Evolutionary conservation across 495 filamentous ascomycete genomes (phyloP).

Genomic region (Acidomyces sp.): DNA sequence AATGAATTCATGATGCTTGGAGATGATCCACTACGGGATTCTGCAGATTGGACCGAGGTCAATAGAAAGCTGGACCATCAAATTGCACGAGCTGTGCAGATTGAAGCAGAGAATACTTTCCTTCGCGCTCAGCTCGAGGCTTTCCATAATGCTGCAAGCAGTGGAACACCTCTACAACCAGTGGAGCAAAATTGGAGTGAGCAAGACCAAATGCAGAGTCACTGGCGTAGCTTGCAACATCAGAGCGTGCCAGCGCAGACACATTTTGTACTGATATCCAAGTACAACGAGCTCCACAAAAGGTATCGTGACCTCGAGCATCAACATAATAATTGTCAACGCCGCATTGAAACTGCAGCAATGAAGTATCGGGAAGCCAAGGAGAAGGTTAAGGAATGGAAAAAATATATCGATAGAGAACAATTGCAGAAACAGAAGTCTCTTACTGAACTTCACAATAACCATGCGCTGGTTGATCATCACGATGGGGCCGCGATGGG

Average conservation of each 20-base stretch:
- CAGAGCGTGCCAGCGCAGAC: constrained; percentile 7
- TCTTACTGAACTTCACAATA: no score
- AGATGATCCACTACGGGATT: neutral
- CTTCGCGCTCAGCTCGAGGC: constrained; percentile 7
- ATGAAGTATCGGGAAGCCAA: constrained; percentile 23
- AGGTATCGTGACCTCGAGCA: constrained; percentile 7
- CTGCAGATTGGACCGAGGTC: neutral
- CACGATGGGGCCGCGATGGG: no score
- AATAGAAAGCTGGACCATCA: neutral
- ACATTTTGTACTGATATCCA: constrained; percentile 15
- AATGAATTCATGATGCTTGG: no score
- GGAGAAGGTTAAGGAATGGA: constrained; percentile 17
- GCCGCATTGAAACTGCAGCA: constrained; percentile 14
- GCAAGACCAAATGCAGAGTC: no score
- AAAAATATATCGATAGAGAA: constrained; percentile 13
- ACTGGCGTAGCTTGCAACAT: neutral
- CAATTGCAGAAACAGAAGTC: no score
- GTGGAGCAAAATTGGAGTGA: no score
- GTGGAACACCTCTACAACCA: neutral
- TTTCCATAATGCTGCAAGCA: neutral
- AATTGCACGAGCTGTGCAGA: neutral
- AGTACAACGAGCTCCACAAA: constrained; percentile 20
- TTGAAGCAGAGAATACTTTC: constrained; percentile 3
- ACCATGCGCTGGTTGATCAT: no score
- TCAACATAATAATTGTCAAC: constrained; percentile 8